phyloP scores from a whole-genome alignment of 2,329 filamentous ascomycete genomes.

The Rhynchosporium graminicola region DNA sequence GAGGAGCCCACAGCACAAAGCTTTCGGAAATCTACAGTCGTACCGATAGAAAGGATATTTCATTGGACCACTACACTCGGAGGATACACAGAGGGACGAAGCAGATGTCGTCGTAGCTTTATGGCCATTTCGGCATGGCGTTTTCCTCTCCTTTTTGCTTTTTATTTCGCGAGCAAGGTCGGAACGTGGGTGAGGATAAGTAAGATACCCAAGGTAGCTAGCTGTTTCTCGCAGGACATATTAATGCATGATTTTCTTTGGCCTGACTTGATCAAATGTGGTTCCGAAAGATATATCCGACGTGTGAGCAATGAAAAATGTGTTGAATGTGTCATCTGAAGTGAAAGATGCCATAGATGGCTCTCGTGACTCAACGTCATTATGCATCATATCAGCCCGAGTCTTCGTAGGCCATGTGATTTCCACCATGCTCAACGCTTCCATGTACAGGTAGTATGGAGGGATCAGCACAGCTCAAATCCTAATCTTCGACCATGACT shows the following conservation, averaged over 20 bases:
- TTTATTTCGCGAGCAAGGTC: not conserved
- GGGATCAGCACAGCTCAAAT: no score
- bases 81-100: not conserved
- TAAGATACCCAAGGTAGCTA: not conserved
- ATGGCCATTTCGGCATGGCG: not conserved
- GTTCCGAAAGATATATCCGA: not conserved
- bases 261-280: not conserved
- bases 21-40: not conserved
- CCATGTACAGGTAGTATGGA: no score
- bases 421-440: no score
- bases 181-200: not conserved
- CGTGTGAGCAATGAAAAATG: no score
- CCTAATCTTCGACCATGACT: no score
- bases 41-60: not conserved
- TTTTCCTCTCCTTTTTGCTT: not conserved
- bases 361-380: no score
- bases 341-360: no score
- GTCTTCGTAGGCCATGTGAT: no score
- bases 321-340: no score
- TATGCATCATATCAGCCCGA: no score
- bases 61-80: not conserved
- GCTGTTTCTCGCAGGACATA: not conserved
- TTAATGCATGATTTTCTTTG: not conserved
- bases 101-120: not conserved
- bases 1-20: not conserved